phyloP scores from a whole-genome alignment of 2,329 filamentous ascomycete species.

The Hymenoscyphus salicellus region DNA sequence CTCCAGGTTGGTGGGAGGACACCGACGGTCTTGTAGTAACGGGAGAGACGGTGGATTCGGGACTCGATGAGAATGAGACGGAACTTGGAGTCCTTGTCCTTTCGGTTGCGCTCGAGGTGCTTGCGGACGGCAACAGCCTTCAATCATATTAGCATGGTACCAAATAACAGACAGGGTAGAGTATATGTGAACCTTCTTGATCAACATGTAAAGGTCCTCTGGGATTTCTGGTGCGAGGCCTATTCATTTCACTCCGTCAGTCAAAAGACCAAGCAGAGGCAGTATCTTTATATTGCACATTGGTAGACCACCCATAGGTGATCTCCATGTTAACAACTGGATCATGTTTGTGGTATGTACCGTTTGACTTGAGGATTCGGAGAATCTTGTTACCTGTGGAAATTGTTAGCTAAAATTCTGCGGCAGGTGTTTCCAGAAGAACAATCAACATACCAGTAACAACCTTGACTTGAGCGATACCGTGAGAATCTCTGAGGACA shows the following conservation, averaged over 20 bases:
- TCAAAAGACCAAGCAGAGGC: conserved; percentile 85
- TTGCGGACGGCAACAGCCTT: conserved; percentile 95
- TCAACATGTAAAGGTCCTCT: conserved; percentile 99
- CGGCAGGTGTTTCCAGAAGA: neutral
- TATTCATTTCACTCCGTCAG: conserved; percentile 82
- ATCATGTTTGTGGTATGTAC: conserved; percentile 57
- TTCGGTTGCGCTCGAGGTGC: conserved; percentile 99
- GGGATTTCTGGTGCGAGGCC: conserved; percentile 98
- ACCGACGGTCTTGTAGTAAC: conserved; percentile 98
- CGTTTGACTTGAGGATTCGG: conserved; percentile 94
- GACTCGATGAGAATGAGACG: conserved; percentile 99
- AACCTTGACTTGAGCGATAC: conserved; percentile 95
- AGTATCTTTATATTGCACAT: conserved; percentile 35
- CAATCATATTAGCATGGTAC: conserved; percentile 22
- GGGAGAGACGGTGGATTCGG: conserved; percentile 98
- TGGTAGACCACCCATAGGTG: conserved; percentile 24
- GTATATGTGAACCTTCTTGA: conserved; percentile 82
- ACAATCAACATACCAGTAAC: conserved; percentile 74
- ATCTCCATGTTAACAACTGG: conserved; percentile 34
- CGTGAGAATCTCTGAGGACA: conserved; percentile 95
- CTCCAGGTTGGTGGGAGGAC: conserved; percentile 90
- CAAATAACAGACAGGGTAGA: neutral
- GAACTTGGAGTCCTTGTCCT: conserved; percentile 99
- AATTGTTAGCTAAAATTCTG: conserved; percentile 39
- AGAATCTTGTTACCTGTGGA: conserved; percentile 95